phyloP scores from a whole-genome alignment of 2,329 filamentous ascomycete genomes.

The Cercospora brassicicola region DNA sequence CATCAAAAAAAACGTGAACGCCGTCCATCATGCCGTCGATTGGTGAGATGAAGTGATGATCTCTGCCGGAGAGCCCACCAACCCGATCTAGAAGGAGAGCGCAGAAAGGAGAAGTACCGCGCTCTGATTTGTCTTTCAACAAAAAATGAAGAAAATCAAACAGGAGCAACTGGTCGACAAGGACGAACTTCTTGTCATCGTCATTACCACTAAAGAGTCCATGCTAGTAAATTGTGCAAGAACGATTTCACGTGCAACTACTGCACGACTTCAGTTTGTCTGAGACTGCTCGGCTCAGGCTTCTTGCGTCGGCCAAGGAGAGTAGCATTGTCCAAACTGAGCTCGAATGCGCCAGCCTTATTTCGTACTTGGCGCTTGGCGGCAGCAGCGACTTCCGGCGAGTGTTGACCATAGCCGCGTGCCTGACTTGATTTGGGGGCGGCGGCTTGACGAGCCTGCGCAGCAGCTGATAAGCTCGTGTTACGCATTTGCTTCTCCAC shows the following conservation, averaged over 20 bases:
- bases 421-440: slow-evolving; percentile 54
- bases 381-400: slow-evolving; percentile 76
- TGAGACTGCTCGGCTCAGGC: slow-evolving; percentile 47
- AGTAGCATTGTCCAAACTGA: slow-evolving; percentile 88
- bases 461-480: slow-evolving; percentile 70
- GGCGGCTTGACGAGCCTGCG: slow-evolving; percentile 58
- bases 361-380: slow-evolving; percentile 77
- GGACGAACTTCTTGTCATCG: neutral
- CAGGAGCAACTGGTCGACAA: neutral
- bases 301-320: slow-evolving; percentile 72
- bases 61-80: neutral
- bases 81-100: neutral
- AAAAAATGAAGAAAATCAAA: neutral
- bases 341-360: slow-evolving; percentile 77
- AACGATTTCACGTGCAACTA: neutral
- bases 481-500: slow-evolving; percentile 87
- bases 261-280: slow-evolving; percentile 42
- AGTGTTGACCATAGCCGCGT: slow-evolving; percentile 86
- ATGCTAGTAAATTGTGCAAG: neutral
- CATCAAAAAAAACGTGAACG: neutral
- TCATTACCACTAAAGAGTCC: neutral
- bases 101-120: neutral
- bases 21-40: neutral
- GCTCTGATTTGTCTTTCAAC: neutral
- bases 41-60: neutral